Base-by-base conservation (phyloP, 140 eudicot genomes). In the Erigeron philadelphicus region DNA sequence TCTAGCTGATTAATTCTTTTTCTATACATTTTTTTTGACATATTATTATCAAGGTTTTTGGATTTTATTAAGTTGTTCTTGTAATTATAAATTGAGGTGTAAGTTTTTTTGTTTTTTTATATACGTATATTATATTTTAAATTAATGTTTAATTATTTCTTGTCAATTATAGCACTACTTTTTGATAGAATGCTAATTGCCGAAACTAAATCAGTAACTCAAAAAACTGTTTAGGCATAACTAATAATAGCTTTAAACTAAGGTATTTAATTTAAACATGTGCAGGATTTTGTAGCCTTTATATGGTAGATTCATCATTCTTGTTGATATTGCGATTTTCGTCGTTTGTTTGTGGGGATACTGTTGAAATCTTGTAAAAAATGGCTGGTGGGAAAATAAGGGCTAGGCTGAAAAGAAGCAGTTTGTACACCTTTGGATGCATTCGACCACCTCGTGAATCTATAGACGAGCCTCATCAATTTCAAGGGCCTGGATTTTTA, bases 361-460 rank as follows among this genome's bases (percentile, higher is more conserved):
- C 61, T 61, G 73, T 42, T 44, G 53, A 68, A 66, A 55, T 43
- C 15, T 62, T 9, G 23, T 18, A 5, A 58, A 17, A 73, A 23
- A 86, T 89, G 96, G 79, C 95, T 46, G 78, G 78, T 68, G 97
- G 97, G 44, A 85, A 79, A 74, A 81, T 87, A 71, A 76, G 97
- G 77, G 90, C 84, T n/a, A 81, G 82, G 82, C 64, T 90, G 38
- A 82, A 82, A 10, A 63, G 93, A 77, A 90, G 97, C 81, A 76
- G 76, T 78, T 75, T 90, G 10, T 87, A 90, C 77, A 87, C 97
- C n/a, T 90, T 90, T 60, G 83, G 81, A 52, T 90, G 97, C 67
- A 38, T 76, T 59, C 72, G 87, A 48, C 81, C 88, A 4, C 81
- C 75, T 18, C 70, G 81, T 35, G 67, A 72, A 17, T 62, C 77